phyloP scores from a whole-genome alignment of 108 stramenopile genomes.

The Cyclostephanos invisitatus region DNA sequence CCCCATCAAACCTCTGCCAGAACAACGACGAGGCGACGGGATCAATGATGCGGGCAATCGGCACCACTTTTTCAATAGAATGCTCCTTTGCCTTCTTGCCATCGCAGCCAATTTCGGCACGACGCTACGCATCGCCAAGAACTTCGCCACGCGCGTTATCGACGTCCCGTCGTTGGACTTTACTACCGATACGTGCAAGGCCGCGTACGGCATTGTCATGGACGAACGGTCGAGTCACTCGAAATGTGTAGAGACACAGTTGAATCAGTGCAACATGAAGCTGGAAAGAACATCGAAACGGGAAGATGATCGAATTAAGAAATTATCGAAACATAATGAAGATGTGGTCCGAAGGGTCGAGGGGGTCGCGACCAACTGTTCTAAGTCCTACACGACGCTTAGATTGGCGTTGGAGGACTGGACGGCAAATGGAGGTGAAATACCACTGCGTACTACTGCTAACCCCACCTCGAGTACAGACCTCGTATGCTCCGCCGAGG shows the following conservation, averaged over 20 bases:
- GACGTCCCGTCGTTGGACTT: slow-evolving; percentile 34
- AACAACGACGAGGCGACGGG: background rate
- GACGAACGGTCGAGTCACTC: slow-evolving; percentile 38
- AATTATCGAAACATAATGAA: slow-evolving; percentile 28
- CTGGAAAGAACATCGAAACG: slow-evolving; percentile 25
- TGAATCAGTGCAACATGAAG: slow-evolving; percentile 31
- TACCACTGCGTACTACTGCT: slow-evolving; percentile 14
- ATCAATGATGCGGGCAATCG: background rate
- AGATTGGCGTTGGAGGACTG: slow-evolving; percentile 41
- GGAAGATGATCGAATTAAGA: slow-evolving; percentile 31
- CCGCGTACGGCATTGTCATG: slow-evolving; percentile 25
- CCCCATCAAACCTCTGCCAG: background rate
- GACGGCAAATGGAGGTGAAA: slow-evolving; percentile 31
- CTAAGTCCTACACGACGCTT: slow-evolving; percentile 40
- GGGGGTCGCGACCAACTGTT: slow-evolving; percentile 26
- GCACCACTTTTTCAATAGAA: slow-evolving; percentile 38
- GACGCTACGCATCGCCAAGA: slow-evolving; percentile 35
- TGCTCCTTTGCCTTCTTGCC: slow-evolving; percentile 39
- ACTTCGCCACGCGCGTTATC: slow-evolving; percentile 31
- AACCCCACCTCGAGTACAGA: background rate
- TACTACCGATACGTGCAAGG: slow-evolving; percentile 19
- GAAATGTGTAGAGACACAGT: slow-evolving; percentile 32
- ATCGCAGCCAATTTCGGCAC: slow-evolving; percentile 44
- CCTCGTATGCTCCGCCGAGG: slow-evolving; percentile 32
- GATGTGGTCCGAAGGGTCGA: slow-evolving; percentile 16